Conservation (phyloP, 1,284 basidiomycete species). For the Puccinia polysora region DNA sequence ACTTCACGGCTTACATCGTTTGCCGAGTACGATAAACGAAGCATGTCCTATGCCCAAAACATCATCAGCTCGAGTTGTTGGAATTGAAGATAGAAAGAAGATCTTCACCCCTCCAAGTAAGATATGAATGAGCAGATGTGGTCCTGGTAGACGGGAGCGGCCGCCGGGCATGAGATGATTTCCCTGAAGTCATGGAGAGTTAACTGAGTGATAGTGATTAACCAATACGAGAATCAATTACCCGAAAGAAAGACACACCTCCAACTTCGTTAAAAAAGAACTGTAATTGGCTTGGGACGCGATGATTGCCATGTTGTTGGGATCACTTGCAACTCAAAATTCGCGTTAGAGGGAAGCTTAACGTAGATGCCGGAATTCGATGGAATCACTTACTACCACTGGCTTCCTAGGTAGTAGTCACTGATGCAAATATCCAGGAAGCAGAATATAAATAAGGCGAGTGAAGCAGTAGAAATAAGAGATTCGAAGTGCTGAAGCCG, state of each 20-base stretch:
- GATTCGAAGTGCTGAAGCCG: neutral
- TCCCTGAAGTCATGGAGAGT: neutral
- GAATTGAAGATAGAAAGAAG: neutral
- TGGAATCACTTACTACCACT: constrained; percentile 28
- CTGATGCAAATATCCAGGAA: neutral
- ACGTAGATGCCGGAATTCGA: neutral
- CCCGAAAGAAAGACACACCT: constrained; percentile 9
- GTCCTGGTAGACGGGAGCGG: constrained; percentile 6
- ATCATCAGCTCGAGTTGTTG: neutral
- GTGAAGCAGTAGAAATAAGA: neutral
- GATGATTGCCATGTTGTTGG: constrained; percentile 10
- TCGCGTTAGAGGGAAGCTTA: neutral
- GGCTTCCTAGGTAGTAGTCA: constrained; percentile 26
- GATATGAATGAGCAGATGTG: constrained; percentile 26
- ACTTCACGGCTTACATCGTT: constrained; percentile 30
- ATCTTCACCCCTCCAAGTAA: constrained; percentile 31
- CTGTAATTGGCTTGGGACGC: constrained; percentile 11
- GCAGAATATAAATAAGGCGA: neutral
- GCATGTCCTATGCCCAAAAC: constrained; percentile 14
- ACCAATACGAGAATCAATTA: neutral
- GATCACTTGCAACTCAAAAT: neutral
- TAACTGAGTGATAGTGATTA: neutral
- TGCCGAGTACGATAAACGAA: constrained; percentile 18
- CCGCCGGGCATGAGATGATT: neutral
- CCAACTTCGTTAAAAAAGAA: constrained; percentile 12